A percentile compares a stretch with the other conserved stretches of the same genome.
Evolutionary conservation across 2,329 filamentous ascomycete genomes (phyloP).

Genomic region (Fusarium transvaalense): DNA sequence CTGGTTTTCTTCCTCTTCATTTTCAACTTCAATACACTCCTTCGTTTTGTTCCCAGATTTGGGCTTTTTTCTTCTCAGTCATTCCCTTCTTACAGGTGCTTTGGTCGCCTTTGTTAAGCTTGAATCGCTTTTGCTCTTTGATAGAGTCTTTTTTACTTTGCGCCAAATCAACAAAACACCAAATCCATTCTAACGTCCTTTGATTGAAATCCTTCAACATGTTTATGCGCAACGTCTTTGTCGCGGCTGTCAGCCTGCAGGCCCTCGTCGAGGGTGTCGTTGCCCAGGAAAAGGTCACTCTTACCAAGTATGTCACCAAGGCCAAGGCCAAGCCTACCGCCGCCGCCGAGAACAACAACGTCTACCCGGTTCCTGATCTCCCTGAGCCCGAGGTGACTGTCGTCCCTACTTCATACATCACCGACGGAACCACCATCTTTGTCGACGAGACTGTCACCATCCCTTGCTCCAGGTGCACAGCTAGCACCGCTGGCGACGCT

Average conservation of each 20-base stretch:
- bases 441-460: constrained; percentile 39
- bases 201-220: constrained; percentile 34
- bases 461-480: constrained; percentile 38
- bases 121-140: constrained; percentile 44
- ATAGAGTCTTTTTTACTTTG: constrained; percentile 45
- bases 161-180: constrained; percentile 41
- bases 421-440: constrained; percentile 38
- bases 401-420: constrained; percentile 37
- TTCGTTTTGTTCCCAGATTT: constrained; percentile 44
- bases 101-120: constrained; percentile 45
- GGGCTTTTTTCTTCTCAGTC: constrained; percentile 45
- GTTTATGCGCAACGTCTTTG: constrained; percentile 43
- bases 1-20: constrained; percentile 30
- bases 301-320: constrained; percentile 30
- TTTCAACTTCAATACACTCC: constrained; percentile 38
- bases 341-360: constrained; percentile 13
- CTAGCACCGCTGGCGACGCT: constrained; percentile 23
- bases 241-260: constrained; percentile 45
- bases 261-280: constrained; percentile 38
- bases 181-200: constrained; percentile 11
- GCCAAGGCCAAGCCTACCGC: constrained; percentile 28
- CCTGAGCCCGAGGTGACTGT: constrained; percentile 31
- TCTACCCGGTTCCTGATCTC: constrained; percentile 17
- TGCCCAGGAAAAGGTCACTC: constrained; percentile 39
- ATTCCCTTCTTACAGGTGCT: constrained; percentile 47